Evolutionary conservation across 306 rosid genomes (phyloP).

Genomic region (Medicago ruthenica): DNA sequence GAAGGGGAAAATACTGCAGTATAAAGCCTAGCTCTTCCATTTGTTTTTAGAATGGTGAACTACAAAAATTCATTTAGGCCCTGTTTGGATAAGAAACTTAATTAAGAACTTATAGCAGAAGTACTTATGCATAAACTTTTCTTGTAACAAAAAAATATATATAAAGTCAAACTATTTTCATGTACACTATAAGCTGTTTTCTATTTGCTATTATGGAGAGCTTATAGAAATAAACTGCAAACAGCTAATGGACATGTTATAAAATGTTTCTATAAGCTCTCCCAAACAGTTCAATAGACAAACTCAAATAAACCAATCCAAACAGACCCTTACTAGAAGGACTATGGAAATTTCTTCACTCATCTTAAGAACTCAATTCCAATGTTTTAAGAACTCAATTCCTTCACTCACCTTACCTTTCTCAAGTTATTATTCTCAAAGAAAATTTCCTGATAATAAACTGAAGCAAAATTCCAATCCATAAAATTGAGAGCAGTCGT

Average conservation of each 20-base stretch:
- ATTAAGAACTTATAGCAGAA: neutral
- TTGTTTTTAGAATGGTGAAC: slow-evolving; percentile 15
- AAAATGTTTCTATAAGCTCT: neutral
- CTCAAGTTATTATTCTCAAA: slow-evolving; percentile 28
- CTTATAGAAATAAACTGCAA: no score
- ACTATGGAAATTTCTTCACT: neutral
- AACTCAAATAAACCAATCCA: neutral
- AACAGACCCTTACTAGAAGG: neutral
- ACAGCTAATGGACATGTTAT: neutral
- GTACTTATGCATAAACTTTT: neutral
- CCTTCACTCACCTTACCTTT: slow-evolving; percentile 15
- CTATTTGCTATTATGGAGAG: no score
- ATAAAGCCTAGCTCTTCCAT: neutral
- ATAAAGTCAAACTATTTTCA: no score
- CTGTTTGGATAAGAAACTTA: neutral
- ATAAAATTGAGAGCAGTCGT: slow-evolving; percentile 8
- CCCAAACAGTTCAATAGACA: neutral
- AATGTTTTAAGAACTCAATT: neutral
- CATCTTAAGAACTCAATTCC: neutral
- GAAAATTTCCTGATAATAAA: neutral
- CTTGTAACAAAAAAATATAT: neutral
- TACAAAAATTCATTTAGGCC: neutral
- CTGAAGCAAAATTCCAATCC: slow-evolving; percentile 7
- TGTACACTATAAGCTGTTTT: no score
- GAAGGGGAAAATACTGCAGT: slow-evolving; percentile 21